phyloP scores from a whole-genome alignment of 176 grass and related monocot species.

The Oryza nivara region DNA sequence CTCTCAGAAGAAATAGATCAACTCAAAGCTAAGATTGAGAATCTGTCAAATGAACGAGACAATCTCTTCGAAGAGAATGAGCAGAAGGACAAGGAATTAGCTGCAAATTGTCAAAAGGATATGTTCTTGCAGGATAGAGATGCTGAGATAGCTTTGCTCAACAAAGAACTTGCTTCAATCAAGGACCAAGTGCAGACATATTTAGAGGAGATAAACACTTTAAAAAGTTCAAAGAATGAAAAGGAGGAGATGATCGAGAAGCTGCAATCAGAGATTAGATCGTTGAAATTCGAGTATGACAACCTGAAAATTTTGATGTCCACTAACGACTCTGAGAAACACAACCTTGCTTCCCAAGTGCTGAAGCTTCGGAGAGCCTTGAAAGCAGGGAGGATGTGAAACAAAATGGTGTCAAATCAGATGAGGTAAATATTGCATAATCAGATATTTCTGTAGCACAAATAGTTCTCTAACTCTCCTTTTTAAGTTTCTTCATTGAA shows the following conservation, averaged over 20 bases:
- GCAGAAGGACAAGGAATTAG: slow-evolving; percentile 60
- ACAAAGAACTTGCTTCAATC: slow-evolving; percentile 51
- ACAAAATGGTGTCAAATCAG: slow-evolving; percentile 37
- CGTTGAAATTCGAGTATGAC: slow-evolving; percentile 53
- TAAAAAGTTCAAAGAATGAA: slow-evolving; percentile 52
- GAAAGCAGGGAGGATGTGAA: slow-evolving; percentile 46
- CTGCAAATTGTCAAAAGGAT: slow-evolving; percentile 51
- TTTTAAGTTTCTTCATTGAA: slow-evolving; percentile 11
- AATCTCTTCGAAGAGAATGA: slow-evolving; percentile 48
- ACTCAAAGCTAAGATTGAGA: slow-evolving; percentile 60
- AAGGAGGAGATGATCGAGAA: slow-evolving; percentile 58
- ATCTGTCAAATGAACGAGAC: slow-evolving; percentile 63
- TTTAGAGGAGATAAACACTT: slow-evolving; percentile 55
- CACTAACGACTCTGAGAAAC: slow-evolving; percentile 70
- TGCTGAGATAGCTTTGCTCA: slow-evolving; percentile 67
- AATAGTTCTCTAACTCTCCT: background rate
- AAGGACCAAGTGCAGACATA: slow-evolving; percentile 54
- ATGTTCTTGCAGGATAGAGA: slow-evolving; percentile 55
- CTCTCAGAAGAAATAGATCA: slow-evolving; percentile 62
- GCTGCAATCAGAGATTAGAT: slow-evolving; percentile 67
- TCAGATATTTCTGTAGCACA: background rate
- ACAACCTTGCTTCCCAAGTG: slow-evolving; percentile 59
- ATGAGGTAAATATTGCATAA: slow-evolving; percentile 47
- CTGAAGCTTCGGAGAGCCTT: slow-evolving; percentile 62
- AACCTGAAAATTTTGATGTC: slow-evolving; percentile 61